A percentile compares a stretch with the other conserved stretches of the same genome.
Conservation (phyloP, 768 basidiomycete species). For the Naganishia randhawae region DNA sequence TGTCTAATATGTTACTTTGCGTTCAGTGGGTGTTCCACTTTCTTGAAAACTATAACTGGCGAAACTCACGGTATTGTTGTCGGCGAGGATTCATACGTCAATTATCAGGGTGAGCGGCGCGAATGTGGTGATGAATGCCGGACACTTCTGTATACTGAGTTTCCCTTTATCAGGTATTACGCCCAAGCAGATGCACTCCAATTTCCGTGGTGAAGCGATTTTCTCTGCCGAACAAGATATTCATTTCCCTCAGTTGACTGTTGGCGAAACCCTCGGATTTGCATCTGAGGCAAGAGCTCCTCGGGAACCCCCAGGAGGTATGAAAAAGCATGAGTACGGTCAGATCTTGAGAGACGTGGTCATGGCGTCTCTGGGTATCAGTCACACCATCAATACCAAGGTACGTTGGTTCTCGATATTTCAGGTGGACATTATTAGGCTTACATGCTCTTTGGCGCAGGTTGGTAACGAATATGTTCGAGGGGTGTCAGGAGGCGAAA, state of each 20-base stretch:
- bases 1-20: background rate
- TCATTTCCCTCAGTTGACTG: constrained; percentile 50
- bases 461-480: constrained; percentile 72
- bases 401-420: background rate
- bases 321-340: constrained; percentile 51
- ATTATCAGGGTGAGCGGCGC: constrained; percentile 44
- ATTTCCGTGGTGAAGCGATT: constrained; percentile 54
- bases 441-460: background rate
- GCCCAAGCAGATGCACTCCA: constrained; percentile 54
- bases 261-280: constrained; percentile 46
- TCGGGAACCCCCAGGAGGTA: constrained; percentile 33
- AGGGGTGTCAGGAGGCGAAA: constrained; percentile 55
- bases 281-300: constrained; percentile 31
- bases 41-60: constrained; percentile 58
- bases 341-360: constrained; percentile 56
- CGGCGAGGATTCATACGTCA: constrained; percentile 39
- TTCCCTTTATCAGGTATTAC: constrained; percentile 48
- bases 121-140: background rate
- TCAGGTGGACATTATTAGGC: background rate
- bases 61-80: constrained; percentile 50
- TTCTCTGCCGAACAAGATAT: constrained; percentile 52
- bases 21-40: constrained; percentile 51
- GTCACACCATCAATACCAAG: constrained; percentile 66
- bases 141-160: background rate
- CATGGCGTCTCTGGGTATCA: constrained; percentile 69